Evolutionary conservation across 2,329 filamentous ascomycete genomes (phyloP), one percentile per base, ranked within the genome.

Genomic region (Pyrenophora graminea): DNA sequence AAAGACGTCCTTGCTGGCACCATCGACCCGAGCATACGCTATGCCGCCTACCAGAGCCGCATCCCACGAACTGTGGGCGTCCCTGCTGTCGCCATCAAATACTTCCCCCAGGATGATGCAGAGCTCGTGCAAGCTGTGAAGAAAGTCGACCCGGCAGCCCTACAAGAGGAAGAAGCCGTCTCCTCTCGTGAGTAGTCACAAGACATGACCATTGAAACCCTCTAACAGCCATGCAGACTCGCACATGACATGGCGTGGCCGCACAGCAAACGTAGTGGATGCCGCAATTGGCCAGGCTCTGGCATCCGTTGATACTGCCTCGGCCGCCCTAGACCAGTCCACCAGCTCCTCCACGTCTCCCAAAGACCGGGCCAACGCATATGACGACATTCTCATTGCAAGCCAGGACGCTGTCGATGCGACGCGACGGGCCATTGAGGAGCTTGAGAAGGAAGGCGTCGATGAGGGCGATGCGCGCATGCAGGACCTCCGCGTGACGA

Each of bases 341-440:
- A 63, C 74, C 17, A 63, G 67, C 10, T 71, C 75, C 12, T 74
- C 76, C 3, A 72, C 75, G 0, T 67, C 78, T 2, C 47, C 81
- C 78, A 44, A 85, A 80, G 89, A 94, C 53, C 85, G 87, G 65
- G 91, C 92, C 9, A 88, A 87, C 7, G 90, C 90, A 6, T 99
- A 97, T 72, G 94, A 99, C 63, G 89, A 89, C 56, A 87, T 97
- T 45, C 84, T 99, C 21, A 90, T 89, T 61, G 86, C 91, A 18
- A 94, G 90, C 60, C 94, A 97, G 74, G 93, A 99, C 70, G 91
- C 90, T 3, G 91, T 93, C 17, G 94, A 99, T 74, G 91, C 91
- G 4, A 94, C 92, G 0, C 95, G 96, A 74, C 86, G 89, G 63
- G 91, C 91, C 9, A 96, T 97, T 53, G 93, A 97, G 59, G 94